phyloP scores from a whole-genome alignment of 352 stramenopile species.

The Phytopythium kandeliae region DNA sequence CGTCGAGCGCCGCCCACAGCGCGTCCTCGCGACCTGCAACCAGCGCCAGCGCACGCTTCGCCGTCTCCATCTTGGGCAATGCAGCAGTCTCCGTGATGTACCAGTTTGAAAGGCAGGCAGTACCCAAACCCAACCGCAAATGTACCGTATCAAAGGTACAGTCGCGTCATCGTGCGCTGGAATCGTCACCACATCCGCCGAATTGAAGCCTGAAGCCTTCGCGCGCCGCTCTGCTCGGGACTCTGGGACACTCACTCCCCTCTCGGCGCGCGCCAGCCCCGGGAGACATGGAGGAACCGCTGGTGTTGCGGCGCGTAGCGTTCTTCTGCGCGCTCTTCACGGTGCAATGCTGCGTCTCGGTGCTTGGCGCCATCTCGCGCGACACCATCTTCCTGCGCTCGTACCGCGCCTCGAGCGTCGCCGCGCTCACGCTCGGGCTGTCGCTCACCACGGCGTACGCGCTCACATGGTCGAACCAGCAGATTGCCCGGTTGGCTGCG shows the following conservation, averaged over 20 bases:
- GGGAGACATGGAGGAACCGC: not conserved
- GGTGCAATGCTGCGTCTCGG: constrained; percentile 68
- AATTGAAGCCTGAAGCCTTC: not conserved
- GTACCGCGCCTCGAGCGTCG: constrained; percentile 66
- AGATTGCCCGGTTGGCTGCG: constrained; percentile 24
- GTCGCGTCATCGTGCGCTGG: not conserved
- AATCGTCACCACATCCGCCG: not conserved
- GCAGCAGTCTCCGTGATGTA: not conserved
- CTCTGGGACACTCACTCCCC: too few relatives aligned
- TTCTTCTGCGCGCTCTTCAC: constrained; percentile 84
- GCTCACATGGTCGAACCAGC: constrained; percentile 37
- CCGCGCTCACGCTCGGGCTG: constrained; percentile 63
- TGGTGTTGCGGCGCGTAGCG: constrained; percentile 46
- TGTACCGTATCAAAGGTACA: not conserved
- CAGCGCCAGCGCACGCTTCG: not conserved
- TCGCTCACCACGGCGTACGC: constrained; percentile 69
- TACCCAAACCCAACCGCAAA: not conserved
- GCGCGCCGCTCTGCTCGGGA: too few relatives aligned
- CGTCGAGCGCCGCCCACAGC: constrained; percentile 7
- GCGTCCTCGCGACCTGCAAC: not conserved
- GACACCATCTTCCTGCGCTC: constrained; percentile 80
- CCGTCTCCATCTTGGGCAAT: constrained; percentile 1
- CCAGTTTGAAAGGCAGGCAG: not conserved
- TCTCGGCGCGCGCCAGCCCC: not conserved
- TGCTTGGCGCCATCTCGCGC: constrained; percentile 72